Percentiles rank a stretch among this genome's conserved stretches.
Conservation (phyloP, 306 rosid genomes). For the Ceratonia siliqua region DNA sequence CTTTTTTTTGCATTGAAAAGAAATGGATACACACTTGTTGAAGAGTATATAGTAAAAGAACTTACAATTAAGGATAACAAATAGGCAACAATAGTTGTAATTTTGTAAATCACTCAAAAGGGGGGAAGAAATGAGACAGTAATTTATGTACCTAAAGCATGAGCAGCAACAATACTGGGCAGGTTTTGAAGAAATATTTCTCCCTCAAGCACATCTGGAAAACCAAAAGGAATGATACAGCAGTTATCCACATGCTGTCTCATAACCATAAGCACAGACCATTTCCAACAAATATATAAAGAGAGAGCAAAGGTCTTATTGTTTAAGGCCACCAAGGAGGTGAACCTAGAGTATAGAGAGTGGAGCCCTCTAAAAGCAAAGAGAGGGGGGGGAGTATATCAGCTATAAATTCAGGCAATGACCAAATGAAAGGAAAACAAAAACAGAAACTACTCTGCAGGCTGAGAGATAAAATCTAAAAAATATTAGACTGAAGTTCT, state of each 20-base stretch:
- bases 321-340: not conserved
- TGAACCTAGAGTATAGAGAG: slow-evolving; percentile 2
- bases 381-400: not conserved
- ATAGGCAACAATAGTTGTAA: slow-evolving; percentile 9
- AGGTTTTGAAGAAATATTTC: slow-evolving; percentile 96
- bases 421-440: not conserved
- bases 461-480: not conserved
- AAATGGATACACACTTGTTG: not conserved
- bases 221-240: slow-evolving; percentile 31
- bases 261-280: slow-evolving; percentile 7
- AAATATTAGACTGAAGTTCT: not conserved
- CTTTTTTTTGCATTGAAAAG: not conserved
- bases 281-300: not conserved
- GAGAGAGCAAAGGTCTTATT: slow-evolving; percentile 8
- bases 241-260: slow-evolving; percentile 13
- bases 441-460: not conserved
- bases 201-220: slow-evolving; percentile 84
- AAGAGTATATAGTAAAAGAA: slow-evolving; percentile 1
- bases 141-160: slow-evolving; percentile 72
- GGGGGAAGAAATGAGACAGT: not conserved
- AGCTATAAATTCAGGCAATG: not conserved
- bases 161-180: slow-evolving; percentile 89
- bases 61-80: slow-evolving; percentile 23
- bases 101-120: slow-evolving; percentile 7
- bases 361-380: slow-evolving; percentile 1